These are phyloP conservation scores for Biscogniauxia marginata DNA, from an alignment of 2,329 filamentous ascomycete genomes.

Conservation along the genomic window DNA sequence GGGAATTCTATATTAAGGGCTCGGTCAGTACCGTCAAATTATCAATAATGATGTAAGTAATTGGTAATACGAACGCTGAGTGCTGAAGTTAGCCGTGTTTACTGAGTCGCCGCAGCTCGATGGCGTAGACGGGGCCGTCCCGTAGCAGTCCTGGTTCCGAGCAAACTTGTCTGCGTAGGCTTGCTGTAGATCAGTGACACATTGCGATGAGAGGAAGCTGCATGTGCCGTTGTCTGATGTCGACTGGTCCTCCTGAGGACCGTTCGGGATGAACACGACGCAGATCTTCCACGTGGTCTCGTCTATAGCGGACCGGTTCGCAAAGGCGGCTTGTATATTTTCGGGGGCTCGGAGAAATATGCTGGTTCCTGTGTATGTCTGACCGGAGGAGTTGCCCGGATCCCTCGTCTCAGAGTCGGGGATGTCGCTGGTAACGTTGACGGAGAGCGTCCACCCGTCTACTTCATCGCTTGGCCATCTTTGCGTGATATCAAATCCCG, in stretches of 20 bases:
- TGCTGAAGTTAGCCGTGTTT: constrained; percentile 19
- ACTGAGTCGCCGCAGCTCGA: constrained; percentile 25
- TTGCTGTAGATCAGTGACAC: constrained; percentile 26
- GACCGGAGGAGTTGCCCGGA: constrained; percentile 15
- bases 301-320: constrained; percentile 15
- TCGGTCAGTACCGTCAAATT: too few species aligned
- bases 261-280: constrained; percentile 22
- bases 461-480: constrained; percentile 49
- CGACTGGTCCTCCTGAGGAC: constrained; percentile 16
- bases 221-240: constrained; percentile 18
- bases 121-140: constrained; percentile 23
- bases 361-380: constrained; percentile 28
- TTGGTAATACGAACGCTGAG: constrained; percentile 25
- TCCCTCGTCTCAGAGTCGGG: constrained; percentile 25
- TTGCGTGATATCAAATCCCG: constrained; percentile 32
- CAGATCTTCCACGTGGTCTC: constrained; percentile 32
- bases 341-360: constrained; percentile 25
- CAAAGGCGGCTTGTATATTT: constrained; percentile 9
- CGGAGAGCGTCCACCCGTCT: constrained; percentile 40
- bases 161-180: constrained; percentile 26
- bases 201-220: constrained; percentile 20
- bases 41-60: too few species aligned
- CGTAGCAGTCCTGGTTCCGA: constrained; percentile 24
- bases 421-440: constrained; percentile 27
- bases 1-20: constrained; percentile 29